Conservation (phyloP, 148 eudicot genomes). For the Simmondsia chinensis region DNA sequence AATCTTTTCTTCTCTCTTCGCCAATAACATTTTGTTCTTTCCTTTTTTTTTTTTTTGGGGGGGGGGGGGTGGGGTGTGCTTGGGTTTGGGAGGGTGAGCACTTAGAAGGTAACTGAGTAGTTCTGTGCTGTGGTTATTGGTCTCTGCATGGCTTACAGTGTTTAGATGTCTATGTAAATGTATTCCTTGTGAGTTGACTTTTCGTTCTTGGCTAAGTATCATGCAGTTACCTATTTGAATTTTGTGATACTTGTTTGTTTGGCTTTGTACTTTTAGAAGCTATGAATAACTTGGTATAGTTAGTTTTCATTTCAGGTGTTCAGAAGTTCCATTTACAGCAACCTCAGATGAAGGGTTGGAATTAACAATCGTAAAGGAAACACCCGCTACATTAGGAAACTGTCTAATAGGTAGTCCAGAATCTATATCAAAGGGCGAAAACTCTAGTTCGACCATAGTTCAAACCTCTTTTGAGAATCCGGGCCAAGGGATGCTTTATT, state of each 20-base stretch:
- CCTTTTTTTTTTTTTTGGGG: background rate
- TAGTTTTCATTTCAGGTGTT: slow-evolving; percentile 35
- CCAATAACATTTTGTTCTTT: background rate
- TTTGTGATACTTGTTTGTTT: too few relatives aligned
- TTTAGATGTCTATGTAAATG: too few relatives aligned
- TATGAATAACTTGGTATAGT: background rate
- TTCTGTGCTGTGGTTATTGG: too few relatives aligned
- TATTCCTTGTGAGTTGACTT: too few relatives aligned
- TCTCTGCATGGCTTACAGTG: too few relatives aligned
- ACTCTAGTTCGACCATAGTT: slow-evolving; percentile 34
- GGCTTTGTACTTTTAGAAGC: too few relatives aligned
- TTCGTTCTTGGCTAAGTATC: background rate
- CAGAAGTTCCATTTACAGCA: slow-evolving; percentile 7
- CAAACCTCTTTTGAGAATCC: slow-evolving; percentile 22
- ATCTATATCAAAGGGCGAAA: slow-evolving; percentile 31
- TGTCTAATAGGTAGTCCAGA: slow-evolving; percentile 21
- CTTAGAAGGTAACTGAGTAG: too few relatives aligned
- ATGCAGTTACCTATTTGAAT: too few relatives aligned
- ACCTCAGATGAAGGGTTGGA: slow-evolving; percentile 27
- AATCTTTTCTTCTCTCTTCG: too few relatives aligned
- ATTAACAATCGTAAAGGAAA: slow-evolving; percentile 38
- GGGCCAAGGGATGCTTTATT: slow-evolving; percentile 14
- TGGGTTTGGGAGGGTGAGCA: too few relatives aligned
- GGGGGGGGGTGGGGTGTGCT: too few relatives aligned
- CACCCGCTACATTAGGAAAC: slow-evolving; percentile 22